Conservation (phyloP, 139 green algal genomes). For the Chlamydomonas sphaeroides region DNA sequence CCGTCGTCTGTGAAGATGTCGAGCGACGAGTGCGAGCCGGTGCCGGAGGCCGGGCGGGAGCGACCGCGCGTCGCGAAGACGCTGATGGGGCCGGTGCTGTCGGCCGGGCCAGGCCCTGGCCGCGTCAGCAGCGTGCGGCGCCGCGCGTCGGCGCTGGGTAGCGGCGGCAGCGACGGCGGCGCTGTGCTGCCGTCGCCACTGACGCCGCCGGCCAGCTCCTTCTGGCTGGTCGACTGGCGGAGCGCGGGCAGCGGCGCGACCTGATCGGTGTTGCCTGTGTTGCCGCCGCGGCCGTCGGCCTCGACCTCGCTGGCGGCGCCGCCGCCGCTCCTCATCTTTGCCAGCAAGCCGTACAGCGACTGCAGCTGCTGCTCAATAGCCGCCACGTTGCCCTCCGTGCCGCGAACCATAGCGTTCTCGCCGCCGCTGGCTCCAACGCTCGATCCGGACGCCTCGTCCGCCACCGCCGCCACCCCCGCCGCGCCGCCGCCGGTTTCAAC, state of each 20-base stretch:
- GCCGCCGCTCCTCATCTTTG: neutral
- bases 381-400: neutral
- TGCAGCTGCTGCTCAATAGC: neutral
- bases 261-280: no score
- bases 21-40: neutral
- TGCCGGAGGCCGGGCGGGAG: neutral
- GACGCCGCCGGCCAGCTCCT: no score
- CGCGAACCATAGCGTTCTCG: no score
- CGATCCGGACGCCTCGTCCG: no score
- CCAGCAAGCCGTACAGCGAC: neutral
- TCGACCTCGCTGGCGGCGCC: no score
- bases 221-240: no score
- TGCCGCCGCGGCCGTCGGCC: no score
- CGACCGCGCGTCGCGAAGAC: neutral
- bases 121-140: neutral
- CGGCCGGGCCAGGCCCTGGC: no score
- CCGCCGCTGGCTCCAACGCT: no score
- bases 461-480: neutral
- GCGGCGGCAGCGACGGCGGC: no score
- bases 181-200: neutral
- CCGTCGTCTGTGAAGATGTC: slow-evolving; percentile 22
- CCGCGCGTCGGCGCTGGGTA: neutral
- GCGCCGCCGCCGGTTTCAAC: neutral
- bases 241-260: no score
- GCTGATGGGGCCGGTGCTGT: neutral